Conservation (phyloP, 768 basidiomycete species). For the Asterophora lycoperdoides region DNA sequence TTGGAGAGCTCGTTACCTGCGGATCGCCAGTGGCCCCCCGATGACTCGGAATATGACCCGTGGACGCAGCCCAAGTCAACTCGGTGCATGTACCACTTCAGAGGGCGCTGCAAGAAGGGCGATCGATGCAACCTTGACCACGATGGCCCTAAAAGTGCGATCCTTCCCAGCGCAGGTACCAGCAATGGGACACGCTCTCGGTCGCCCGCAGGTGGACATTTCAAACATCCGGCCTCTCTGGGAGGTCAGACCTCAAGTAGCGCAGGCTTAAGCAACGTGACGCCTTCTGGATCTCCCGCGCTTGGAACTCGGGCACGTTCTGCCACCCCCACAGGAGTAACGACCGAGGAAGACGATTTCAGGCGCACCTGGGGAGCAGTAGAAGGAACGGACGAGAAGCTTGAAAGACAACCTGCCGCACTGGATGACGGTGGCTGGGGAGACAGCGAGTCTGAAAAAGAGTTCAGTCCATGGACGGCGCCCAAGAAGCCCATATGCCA, state of each 20-base stretch:
- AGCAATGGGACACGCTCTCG: neutral
- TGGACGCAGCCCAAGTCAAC: neutral
- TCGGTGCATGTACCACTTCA: slow-evolving; percentile 4
- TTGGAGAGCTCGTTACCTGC: neutral
- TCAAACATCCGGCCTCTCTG: neutral
- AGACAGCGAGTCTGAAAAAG: slow-evolving; percentile 5
- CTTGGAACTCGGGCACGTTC: neutral
- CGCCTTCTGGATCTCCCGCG: too few relatives aligned
- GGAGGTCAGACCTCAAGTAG: too few relatives aligned
- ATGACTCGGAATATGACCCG: neutral
- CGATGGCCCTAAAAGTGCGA: neutral
- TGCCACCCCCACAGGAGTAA: neutral
- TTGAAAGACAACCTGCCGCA: neutral
- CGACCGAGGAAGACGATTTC: neutral
- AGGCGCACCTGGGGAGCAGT: neutral
- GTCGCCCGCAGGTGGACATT: neutral
- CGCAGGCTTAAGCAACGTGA: neutral
- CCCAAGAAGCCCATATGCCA: slow-evolving; percentile 2
- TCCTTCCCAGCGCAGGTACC: neutral
- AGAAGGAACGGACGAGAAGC: neutral
- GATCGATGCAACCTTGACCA: slow-evolving; percentile 5
- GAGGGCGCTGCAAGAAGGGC: slow-evolving; percentile 11
- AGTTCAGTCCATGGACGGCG: slow-evolving; percentile 6
- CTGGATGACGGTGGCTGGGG: slow-evolving; percentile 2
- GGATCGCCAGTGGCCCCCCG: neutral